Conservation (phyloP, 371 early-diverging fungal genomes). For the Haplosporangium sp. region DNA sequence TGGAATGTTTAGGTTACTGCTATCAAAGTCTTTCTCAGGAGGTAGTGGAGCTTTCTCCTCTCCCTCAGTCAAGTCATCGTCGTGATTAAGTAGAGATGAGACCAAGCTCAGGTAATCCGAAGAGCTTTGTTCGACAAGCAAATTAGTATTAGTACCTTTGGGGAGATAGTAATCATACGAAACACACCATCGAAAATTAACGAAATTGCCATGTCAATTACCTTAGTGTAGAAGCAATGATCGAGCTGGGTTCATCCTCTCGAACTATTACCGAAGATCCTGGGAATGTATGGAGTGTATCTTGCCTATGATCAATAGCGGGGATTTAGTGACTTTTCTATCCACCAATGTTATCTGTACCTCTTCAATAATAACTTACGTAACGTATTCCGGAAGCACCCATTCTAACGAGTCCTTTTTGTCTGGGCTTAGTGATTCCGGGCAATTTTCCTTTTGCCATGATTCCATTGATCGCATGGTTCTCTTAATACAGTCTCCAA, state of each 20-base stretch:
- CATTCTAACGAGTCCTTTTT: slow-evolving; percentile 22
- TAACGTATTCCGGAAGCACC: slow-evolving; percentile 48
- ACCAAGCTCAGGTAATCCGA: slow-evolving; percentile 39
- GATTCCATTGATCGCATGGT: slow-evolving; percentile 46
- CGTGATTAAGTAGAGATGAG: slow-evolving; percentile 21
- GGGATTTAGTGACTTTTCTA: not conserved
- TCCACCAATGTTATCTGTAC: not conserved
- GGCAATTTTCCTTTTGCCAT: slow-evolving; percentile 49
- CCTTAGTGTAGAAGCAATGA: slow-evolving; percentile 88
- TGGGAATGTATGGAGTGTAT: slow-evolving; percentile 78
- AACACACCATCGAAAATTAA: too few relatives aligned
- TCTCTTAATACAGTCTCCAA: slow-evolving; percentile 39
- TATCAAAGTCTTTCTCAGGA: slow-evolving; percentile 35
- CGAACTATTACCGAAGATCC: slow-evolving; percentile 87
- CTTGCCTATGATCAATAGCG: slow-evolving; percentile 29
- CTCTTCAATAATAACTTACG: slow-evolving; percentile 14
- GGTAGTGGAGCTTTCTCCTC: slow-evolving; percentile 32
- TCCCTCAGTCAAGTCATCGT: not conserved
- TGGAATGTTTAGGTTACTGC: not conserved
- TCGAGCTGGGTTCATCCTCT: slow-evolving; percentile 92
- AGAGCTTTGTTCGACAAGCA: slow-evolving; percentile 12
- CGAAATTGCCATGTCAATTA: slow-evolving; percentile 25
- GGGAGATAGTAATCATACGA: too few relatives aligned
- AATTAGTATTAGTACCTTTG: not conserved
- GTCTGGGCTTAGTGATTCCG: not conserved